A percentile compares a stretch with the other conserved stretches of the same genome.
These are phyloP conservation scores for Neurospora sp. DNA, from an alignment of 495 filamentous ascomycete genomes.

Conservation along the genomic window DNA sequence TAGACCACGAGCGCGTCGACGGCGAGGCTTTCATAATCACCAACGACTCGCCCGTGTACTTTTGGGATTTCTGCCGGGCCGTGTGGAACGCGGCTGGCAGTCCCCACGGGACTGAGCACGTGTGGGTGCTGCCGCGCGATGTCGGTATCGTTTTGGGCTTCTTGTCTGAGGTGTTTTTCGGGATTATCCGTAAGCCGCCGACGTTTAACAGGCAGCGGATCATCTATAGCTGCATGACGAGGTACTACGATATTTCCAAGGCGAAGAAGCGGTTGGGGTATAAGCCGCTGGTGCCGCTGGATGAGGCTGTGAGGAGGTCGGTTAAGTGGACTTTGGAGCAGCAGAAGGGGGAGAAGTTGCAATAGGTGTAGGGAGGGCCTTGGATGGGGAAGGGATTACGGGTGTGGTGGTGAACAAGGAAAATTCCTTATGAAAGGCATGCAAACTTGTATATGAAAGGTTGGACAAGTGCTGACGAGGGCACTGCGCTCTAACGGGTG, in stretches of 20 bases:
- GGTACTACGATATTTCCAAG: constrained; percentile 80
- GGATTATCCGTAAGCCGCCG: constrained; percentile 59
- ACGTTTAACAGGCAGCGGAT: constrained; percentile 67
- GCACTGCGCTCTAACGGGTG: background rate
- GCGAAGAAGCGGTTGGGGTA: constrained; percentile 72
- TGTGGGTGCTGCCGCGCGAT: constrained; percentile 58
- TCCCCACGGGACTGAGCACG: constrained; percentile 51
- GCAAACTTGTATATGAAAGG: background rate
- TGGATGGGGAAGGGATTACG: background rate
- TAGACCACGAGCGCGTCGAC: constrained; percentile 73
- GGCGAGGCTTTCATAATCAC: constrained; percentile 95
- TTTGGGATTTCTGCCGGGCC: constrained; percentile 84
- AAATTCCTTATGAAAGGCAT: background rate
- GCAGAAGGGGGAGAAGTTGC: constrained; percentile 20
- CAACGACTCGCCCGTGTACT: constrained; percentile 84
- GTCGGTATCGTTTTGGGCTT: constrained; percentile 56
- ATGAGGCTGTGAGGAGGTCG: constrained; percentile 62
- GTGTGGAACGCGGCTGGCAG: constrained; percentile 67
- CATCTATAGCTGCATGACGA: constrained; percentile 68
- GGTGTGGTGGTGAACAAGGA: background rate
- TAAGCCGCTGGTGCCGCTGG: constrained; percentile 56
- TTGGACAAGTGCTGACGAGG: background rate
- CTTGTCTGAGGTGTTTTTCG: constrained; percentile 58
- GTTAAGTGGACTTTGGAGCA: constrained; percentile 57
- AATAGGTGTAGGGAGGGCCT: background rate